Percentiles rank a stretch among this genome's conserved stretches.
Evolutionary conservation across 441 rosid species (phyloP).

Genomic region (Geranium incanum): DNA sequence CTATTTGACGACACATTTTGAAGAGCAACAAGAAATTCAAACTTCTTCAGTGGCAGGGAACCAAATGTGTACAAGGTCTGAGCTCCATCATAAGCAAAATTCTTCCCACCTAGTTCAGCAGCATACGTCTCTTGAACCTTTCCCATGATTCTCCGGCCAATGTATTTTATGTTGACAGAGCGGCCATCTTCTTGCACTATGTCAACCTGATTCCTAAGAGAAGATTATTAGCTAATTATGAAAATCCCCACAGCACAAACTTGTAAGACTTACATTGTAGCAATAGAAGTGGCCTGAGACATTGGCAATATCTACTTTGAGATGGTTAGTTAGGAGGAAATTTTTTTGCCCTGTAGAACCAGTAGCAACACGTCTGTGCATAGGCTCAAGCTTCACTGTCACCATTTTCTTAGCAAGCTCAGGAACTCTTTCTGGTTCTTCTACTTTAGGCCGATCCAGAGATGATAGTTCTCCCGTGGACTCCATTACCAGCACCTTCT

Average conservation of each 20-base stretch:
- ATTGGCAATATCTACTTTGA: conserved; percentile 34
- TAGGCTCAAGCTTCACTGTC: conserved; percentile 23
- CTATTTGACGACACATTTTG: conserved; percentile 40
- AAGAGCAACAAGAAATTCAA: conserved; percentile 45
- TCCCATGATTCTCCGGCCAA: conserved; percentile 40
- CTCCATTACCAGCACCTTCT: too few relatives aligned
- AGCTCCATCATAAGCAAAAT: conserved; percentile 36
- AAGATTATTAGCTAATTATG: too few relatives aligned
- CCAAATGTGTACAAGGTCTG: conserved; percentile 23
- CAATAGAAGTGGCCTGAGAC: conserved; percentile 36
- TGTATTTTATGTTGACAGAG: conserved; percentile 43
- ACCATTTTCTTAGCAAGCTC: too few relatives aligned
- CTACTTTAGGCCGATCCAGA: too few relatives aligned
- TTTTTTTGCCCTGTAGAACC: conserved; percentile 40
- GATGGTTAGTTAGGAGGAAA: conserved; percentile 41
- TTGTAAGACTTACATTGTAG: conserved; percentile 50
- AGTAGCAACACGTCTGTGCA: conserved; percentile 32
- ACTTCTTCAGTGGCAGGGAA: conserved; percentile 39
- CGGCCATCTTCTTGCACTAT: conserved; percentile 46
- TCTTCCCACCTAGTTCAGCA: conserved; percentile 20
- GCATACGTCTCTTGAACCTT: conserved; percentile 42
- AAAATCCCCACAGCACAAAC: too few relatives aligned
- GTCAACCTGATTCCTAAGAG: conserved; percentile 41
- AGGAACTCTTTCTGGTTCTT: too few relatives aligned
- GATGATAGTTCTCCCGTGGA: too few relatives aligned